Evolutionary conservation across 2,329 filamentous ascomycete species (phyloP).

Genomic region (Fusarium decemcellulare): DNA sequence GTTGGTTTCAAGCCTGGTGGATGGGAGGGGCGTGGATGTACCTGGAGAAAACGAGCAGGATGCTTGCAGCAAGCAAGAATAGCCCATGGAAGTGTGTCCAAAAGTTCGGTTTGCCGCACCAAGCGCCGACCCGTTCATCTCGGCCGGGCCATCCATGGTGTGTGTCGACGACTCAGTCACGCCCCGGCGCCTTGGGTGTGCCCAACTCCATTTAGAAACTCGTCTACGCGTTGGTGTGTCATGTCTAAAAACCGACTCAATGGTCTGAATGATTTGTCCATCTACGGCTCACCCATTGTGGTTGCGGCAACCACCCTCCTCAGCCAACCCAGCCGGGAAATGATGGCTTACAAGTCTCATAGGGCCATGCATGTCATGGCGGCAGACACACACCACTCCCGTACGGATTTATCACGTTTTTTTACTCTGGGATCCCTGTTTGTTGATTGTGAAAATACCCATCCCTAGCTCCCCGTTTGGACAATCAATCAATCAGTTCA

Average conservation of each 20-base stretch:
- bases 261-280: slow-evolving; percentile 19
- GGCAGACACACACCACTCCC: slow-evolving; percentile 16
- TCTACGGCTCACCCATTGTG: slow-evolving; percentile 22
- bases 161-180: slow-evolving; percentile 13
- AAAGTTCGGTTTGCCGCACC: background rate
- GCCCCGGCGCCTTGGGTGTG: slow-evolving; percentile 9
- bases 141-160: slow-evolving; percentile 5
- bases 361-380: slow-evolving; percentile 39
- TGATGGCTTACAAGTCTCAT: slow-evolving; percentile 40
- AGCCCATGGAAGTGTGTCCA: slow-evolving; percentile 14
- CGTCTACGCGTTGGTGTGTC: slow-evolving; percentile 9
- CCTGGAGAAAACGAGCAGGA: background rate
- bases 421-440: slow-evolving; percentile 20
- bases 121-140: slow-evolving; percentile 1
- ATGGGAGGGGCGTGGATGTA: slow-evolving; percentile 22
- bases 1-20: slow-evolving; percentile 33
- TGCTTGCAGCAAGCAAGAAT: background rate
- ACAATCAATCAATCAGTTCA: slow-evolving; percentile 30
- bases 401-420: slow-evolving; percentile 25
- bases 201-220: slow-evolving; percentile 15
- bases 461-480: slow-evolving; percentile 10
- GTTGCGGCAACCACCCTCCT: slow-evolving; percentile 6
- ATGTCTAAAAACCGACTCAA: slow-evolving; percentile 1
- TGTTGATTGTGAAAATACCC: slow-evolving; percentile 27
- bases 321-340: slow-evolving; percentile 26